phyloP scores from a whole-genome alignment of 1,284 basidiomycete species.

The Malassezia caprae region DNA sequence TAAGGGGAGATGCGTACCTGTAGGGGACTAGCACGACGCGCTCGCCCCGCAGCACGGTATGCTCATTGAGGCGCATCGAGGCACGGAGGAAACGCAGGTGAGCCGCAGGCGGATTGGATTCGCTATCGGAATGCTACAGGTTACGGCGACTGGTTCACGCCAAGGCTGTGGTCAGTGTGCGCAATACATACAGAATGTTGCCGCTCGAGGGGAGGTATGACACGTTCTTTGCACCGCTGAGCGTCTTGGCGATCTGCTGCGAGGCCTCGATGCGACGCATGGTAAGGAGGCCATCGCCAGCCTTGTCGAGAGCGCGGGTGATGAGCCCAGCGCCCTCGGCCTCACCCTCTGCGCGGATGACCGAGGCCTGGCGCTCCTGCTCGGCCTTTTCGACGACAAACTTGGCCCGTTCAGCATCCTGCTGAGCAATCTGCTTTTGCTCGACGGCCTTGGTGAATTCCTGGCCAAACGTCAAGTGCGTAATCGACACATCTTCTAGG shows the following conservation, averaged over 20 bases:
- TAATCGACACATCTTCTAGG: slow-evolving; percentile 92
- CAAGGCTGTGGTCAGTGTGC: slow-evolving; percentile 5
- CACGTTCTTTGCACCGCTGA: slow-evolving; percentile 49
- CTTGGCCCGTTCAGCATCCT: slow-evolving; percentile 87
- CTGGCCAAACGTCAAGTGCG: slow-evolving; percentile 55
- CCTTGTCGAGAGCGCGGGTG: slow-evolving; percentile 80
- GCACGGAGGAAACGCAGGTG: not conserved
- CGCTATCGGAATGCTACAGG: not conserved
- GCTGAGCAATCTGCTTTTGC: slow-evolving; percentile 93
- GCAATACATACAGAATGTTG: slow-evolving; percentile 42
- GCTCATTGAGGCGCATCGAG: slow-evolving; percentile 7
- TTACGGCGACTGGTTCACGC: slow-evolving; percentile 8
- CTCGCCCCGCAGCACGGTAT: slow-evolving; percentile 10
- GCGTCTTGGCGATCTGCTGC: slow-evolving; percentile 71
- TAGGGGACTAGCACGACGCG: slow-evolving; percentile 17
- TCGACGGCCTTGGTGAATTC: slow-evolving; percentile 73
- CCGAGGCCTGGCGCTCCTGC: slow-evolving; percentile 95
- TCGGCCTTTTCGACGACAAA: slow-evolving; percentile 94
- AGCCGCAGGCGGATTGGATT: not conserved
- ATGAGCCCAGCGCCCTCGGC: slow-evolving; percentile 80
- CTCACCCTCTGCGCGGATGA: slow-evolving; percentile 96
- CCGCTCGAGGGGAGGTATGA: slow-evolving; percentile 50
- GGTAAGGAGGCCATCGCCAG: slow-evolving; percentile 88
- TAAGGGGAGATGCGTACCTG: not conserved
- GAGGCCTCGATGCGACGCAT: slow-evolving; percentile 94